Evolutionary conservation across 176 grass and related monocot species (phyloP), one percentile per base, ranked within the genome.

Genomic region (Dactylis glomerata): DNA sequence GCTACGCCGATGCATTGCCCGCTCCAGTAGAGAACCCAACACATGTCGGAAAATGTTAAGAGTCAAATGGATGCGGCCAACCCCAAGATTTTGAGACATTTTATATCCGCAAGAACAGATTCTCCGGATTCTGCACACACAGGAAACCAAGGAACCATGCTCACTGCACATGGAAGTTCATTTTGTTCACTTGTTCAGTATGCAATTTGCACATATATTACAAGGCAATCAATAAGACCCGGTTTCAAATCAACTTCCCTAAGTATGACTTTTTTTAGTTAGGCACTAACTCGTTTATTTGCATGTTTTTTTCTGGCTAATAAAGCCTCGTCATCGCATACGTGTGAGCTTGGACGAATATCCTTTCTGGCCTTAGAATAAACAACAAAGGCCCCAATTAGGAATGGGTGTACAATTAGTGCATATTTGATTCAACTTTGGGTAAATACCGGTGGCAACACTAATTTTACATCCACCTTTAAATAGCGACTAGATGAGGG

Each of bases 61-160:
- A 41, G 70, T 82, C 83, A 86, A 90, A 45, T 56, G 24, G 14
- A 36, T 57, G 41, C 62, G 16, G 8, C 41, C 79, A 45, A n/a
- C n/a, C 27, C 6, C n/a, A 82, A 73, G 88, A 86, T 46, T 42
- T 50, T 33, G 52, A 63, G n/a, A 30, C 82, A 59, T n/a, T 75
- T 68, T 52, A 8, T 23, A 45, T 10, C 37, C 37, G 57, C 66
- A 30, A 57, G 36, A 23, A 20, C 77, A 50, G 82, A 76, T 86
- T 82, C 83, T 73, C 80, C 11, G 14, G 82, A 76, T 82, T 86
- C 78, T 73, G 57, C 32, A 13, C 73, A 28, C 63, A 28, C 0
- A 13, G 16, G 24, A 23, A 83, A 76, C 55, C 54, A 73, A 44
- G 78, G 44, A 24, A 26, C 51, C 51, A 58, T 70, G 58, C 31